These are phyloP conservation scores for Rhodotorula mucilaginosa DNA, from an alignment of 1,284 basidiomycete species.

Conservation along the genomic window DNA sequence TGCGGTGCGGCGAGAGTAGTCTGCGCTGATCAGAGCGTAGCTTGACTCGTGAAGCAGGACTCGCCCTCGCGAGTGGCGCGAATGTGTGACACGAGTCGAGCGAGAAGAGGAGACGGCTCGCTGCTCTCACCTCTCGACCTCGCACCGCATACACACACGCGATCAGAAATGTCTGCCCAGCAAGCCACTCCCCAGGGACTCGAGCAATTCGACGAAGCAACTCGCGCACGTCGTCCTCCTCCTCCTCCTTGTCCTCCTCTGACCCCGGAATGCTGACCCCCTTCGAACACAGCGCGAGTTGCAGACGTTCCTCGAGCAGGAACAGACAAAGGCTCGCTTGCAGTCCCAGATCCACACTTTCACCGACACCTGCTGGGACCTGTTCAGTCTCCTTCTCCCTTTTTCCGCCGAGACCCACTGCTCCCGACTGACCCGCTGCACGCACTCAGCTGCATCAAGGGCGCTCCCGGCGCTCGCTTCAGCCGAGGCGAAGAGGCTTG, in stretches of 20 bases:
- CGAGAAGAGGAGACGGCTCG: not conserved
- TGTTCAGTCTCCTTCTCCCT: not conserved
- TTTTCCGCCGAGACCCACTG: constrained; percentile 12
- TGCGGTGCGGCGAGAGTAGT: no score
- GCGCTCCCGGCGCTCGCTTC: constrained; percentile 78
- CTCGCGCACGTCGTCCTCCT: constrained; percentile 43
- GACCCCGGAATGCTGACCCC: constrained; percentile 41
- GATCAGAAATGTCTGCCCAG: not conserved
- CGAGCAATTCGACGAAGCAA: constrained; percentile 68
- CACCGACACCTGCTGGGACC: constrained; percentile 77
- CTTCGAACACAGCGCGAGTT: constrained; percentile 76
- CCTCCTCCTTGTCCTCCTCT: not conserved
- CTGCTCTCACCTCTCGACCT: not conserved
- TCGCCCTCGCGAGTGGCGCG: no score
- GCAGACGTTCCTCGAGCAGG: constrained; percentile 73
- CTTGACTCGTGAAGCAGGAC: no score
- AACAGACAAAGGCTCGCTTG: constrained; percentile 72
- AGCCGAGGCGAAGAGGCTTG: constrained; percentile 79
- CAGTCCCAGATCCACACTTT: constrained; percentile 61
- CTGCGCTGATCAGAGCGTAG: no score
- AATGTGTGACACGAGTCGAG: no score
- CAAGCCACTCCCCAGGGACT: constrained; percentile 13
- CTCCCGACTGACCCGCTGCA: constrained; percentile 11
- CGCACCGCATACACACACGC: not conserved
- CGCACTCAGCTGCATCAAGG: constrained; percentile 70